Base-by-base conservation (phyloP, 2,329 filamentous ascomycete species). In the Nakataea oryzae region DNA sequence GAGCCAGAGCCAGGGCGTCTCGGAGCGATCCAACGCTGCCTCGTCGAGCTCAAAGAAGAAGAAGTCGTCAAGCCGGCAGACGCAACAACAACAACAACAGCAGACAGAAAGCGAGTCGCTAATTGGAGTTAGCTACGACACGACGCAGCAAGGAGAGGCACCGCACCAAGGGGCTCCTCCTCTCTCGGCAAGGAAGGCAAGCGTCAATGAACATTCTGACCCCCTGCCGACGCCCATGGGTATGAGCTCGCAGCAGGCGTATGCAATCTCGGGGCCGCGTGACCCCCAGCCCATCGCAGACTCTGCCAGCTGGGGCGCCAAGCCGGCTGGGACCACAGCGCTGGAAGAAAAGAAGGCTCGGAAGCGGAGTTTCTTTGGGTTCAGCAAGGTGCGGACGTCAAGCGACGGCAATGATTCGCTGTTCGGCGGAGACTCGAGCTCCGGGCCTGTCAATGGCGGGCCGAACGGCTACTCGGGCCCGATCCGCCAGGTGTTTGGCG, bases 231-330 rank as follows among this genome's bases (percentile, higher is more conserved):
- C 73, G 60, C 74, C 69, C 58, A 74, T 74, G 69, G 73, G 71
- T 17, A 74, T 74, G 69, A 74, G 71, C 24, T 74, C 74, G 24
- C 75, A 79, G 64, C 68, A 74, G 47, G 72, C 77, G 34, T 78
- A 81, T 64, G 72, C 73, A n/a, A 97, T 97, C 61, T 97, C 93
- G 1, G 90, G 81, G 1, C 93, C 93, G 1, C 93, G 87, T 63
- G 95, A 97, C 71, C 87, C 89, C 21, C 85, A 90, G 59, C 81
- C 91, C 24, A 96, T 97, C 65, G 87, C 93, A 29, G 90, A 97
- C 72, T 82, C 86, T 21, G 83, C 86, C n/a, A 81, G 85, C 6
- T 96, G 93, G 91, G 92, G 92, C n/a, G 91, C 90, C 73, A 95
- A 87, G 73, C 72, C 82, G n/a, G 57, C 72, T 82, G 14, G 75